These are phyloP conservation scores for Saposhnikovia divaricata DNA, from an alignment of 129 eudicot genomes.

Conservation along the genomic window DNA sequence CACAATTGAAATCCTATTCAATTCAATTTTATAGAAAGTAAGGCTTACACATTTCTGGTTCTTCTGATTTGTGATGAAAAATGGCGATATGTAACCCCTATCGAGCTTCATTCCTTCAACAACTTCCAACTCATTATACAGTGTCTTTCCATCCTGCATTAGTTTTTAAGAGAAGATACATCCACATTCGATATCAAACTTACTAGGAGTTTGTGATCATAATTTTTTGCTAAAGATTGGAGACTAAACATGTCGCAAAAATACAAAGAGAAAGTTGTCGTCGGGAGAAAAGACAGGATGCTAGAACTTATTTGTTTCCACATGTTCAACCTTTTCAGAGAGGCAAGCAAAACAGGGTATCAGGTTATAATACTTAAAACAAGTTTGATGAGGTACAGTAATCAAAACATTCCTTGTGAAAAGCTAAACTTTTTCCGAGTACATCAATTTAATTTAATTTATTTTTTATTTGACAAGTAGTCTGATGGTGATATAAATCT, in stretches of 20 bases:
- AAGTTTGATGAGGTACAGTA: too few relatives aligned
- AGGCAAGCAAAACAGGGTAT: not conserved
- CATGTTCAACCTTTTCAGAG: not conserved
- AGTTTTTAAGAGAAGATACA: not conserved
- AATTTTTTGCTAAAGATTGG: not conserved
- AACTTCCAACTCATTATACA: slow-evolving; percentile 85
- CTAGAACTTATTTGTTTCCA: not conserved
- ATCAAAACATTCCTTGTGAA: too few relatives aligned
- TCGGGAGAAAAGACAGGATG: too few relatives aligned
- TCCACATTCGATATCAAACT: not conserved
- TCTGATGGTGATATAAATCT: not conserved
- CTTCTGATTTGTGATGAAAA: slow-evolving; percentile 73
- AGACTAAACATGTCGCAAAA: not conserved
- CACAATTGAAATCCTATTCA: not conserved
- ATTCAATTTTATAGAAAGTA: not conserved
- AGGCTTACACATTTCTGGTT: slow-evolving; percentile 79
- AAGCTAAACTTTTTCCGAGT: not conserved
- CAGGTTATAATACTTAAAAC: not conserved
- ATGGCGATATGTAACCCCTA: slow-evolving; percentile 87
- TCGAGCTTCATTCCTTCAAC: slow-evolving; percentile 98
- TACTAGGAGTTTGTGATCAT: not conserved
- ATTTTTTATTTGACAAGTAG: too few relatives aligned
- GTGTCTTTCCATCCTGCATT: slow-evolving; percentile 81
- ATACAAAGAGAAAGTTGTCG: not conserved
- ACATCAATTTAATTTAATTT: not conserved